Evolutionary conservation across 106 monocot species (phyloP), one percentile per base, ranked within the genome.

Genomic region (Dendrobium nobile): DNA sequence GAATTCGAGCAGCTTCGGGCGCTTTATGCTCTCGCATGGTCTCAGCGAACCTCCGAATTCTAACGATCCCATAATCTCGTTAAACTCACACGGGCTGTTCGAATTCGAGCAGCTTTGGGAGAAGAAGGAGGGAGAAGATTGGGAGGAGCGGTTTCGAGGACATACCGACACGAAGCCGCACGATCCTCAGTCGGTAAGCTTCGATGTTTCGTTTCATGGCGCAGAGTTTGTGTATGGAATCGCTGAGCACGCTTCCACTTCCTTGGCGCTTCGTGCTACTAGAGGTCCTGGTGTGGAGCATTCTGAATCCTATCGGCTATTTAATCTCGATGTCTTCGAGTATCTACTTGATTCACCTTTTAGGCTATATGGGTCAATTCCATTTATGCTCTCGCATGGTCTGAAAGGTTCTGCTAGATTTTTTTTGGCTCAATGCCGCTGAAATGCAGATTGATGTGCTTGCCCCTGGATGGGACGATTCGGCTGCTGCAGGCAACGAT

Each of bases 361-460:
- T 58, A 95, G 99, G 31, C 44, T 99, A 20, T 99, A 99, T 44
- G 99, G 99, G 8, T 99, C 99, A 4, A 87, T 99, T 20, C 99
- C 99, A 9, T 93, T 93, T 84, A 99, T 99, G 95, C 79, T 99
- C 26, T 89, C 93, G n/a, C 99, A 99, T 67, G 93, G 93, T 10
- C 16, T 65, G 24, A 59, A 75, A 17, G 77, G 87, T 10, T 88
- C 93, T 0, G 79, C 92, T 4, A 95, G 95, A 9, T 99, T 95
- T 84, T 99, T n/a, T 99, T 82, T 99, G 99, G 99, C 88, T 99
- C 26, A 99, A 99, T 79, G 88, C 99, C 10, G 99, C 99, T 1
- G 99, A 99, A 74, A 95, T 95, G 99, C 99, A 99, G 87, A 99
- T 99, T 48, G 99, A 99, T 74, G 99, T 99, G 33, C 90, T 99